These are phyloP conservation scores for Colletotrichum incanum DNA, from an alignment of 2,329 filamentous ascomycete species.

Conservation along the genomic window DNA sequence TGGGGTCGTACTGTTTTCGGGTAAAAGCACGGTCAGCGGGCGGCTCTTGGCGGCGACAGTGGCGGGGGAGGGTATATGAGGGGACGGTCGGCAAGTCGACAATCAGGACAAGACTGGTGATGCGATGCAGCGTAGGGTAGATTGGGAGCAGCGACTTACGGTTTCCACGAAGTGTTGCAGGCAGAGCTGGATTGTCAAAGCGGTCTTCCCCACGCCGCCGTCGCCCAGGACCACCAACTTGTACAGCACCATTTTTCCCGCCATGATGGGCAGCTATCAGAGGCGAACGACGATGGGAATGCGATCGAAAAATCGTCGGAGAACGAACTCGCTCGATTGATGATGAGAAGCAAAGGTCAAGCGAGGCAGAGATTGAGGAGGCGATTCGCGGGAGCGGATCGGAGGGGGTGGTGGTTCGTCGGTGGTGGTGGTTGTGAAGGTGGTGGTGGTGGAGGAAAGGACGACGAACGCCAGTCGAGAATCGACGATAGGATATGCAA, in stretches of 20 bases:
- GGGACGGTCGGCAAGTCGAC: slow-evolving; percentile 23
- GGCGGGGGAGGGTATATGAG: slow-evolving; percentile 35
- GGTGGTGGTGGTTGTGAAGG: slow-evolving; percentile 45
- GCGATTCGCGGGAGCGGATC: slow-evolving; percentile 39
- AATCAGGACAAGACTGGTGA: not conserved
- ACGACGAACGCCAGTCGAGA: slow-evolving; percentile 38
- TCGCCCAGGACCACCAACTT: slow-evolving; percentile 96
- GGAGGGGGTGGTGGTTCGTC: slow-evolving; percentile 44
- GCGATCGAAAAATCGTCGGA: slow-evolving; percentile 23
- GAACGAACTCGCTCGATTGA: slow-evolving; percentile 34
- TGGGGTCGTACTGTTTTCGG: slow-evolving; percentile 80
- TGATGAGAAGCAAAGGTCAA: slow-evolving; percentile 24
- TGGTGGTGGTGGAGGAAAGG: slow-evolving; percentile 43
- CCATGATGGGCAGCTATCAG: slow-evolving; percentile 69
- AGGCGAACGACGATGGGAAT: slow-evolving; percentile 44
- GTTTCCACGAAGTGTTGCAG: slow-evolving; percentile 99
- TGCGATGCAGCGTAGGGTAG: slow-evolving; percentile 15
- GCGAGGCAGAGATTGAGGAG: slow-evolving; percentile 26
- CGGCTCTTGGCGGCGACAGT: slow-evolving; percentile 40
- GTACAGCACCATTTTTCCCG: slow-evolving; percentile 95
- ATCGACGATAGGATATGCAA: slow-evolving; percentile 40
- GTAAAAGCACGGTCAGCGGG: slow-evolving; percentile 36
- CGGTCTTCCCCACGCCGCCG: slow-evolving; percentile 94
- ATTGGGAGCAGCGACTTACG: slow-evolving; percentile 61
- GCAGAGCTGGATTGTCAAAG: slow-evolving; percentile 95